Base-by-base conservation (phyloP, 441 rosid species). In the Manihot esculenta region DNA sequence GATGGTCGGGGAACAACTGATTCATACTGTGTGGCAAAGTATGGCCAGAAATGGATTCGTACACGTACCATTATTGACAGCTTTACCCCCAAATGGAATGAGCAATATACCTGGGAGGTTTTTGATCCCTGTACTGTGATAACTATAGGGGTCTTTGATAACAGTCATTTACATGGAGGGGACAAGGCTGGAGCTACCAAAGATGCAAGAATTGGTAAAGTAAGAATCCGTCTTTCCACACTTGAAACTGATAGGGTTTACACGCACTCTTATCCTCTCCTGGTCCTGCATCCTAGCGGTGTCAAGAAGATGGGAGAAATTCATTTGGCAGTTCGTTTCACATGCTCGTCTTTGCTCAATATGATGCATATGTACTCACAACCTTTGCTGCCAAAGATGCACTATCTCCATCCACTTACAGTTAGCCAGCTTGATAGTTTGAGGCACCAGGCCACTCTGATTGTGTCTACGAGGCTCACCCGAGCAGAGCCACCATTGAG, bases 101-200 rank as follows among this genome's bases (percentile, higher is more conserved):
- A 94, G 80, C 99, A 94, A 56, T 94, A 94, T 65, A 94, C 98
- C n/a, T 94, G 99, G 98, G 99, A 94, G 79, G 99, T 92, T 66
- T 90, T 75, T 9, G 98, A 94, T 84, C 98, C 99, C 4, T 94
- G 98, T 74, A 94, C 99, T 3, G 99, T 94, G 50, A 74, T 94
- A 63, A 94, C 97, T 7, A 81, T 94, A 66, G 99, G 99, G 35
- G 99, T 94, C 2, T 94, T 87, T 68, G 99, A 94, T 79, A 94
- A 94, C 70, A 87, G 92, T 23, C 99, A 94, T 76, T 78, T 94
- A 74, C 88, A 86, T 76, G 96, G 93, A 61, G 92, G 85, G 60
- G 98, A 88, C 24, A 87, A 86, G 80, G 77, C 77, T 30, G 95
- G 87, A 60, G 92, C 89, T 56, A 78, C 82, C 6, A 92, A 59